phyloP scores from a whole-genome alignment of 2,329 filamentous ascomycete genomes.

The Aspergillus bombycis region DNA sequence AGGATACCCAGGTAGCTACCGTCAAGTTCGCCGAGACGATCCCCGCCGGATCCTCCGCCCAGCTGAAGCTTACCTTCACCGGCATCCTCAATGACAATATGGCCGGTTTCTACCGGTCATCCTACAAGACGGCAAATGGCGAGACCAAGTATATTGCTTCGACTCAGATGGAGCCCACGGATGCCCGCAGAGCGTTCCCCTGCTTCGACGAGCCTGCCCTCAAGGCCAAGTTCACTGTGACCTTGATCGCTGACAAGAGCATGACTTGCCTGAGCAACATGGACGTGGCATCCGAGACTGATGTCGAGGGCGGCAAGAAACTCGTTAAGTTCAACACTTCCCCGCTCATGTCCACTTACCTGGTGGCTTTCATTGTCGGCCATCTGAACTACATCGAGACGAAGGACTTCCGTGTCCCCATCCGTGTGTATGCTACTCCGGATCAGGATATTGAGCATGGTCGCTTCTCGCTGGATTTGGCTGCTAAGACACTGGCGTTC shows the following conservation, averaged over 20 bases:
- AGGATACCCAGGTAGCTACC: constrained; percentile 78
- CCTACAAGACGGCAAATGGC: constrained; percentile 82
- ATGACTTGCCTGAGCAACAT: constrained; percentile 95
- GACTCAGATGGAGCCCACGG: constrained; percentile 95
- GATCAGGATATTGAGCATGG: constrained; percentile 90
- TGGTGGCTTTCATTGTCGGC: constrained; percentile 90
- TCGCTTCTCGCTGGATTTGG: constrained; percentile 85
- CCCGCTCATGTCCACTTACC: constrained; percentile 93
- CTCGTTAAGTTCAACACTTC: constrained; percentile 90
- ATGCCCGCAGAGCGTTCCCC: constrained; percentile 88
- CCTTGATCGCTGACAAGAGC: constrained; percentile 85
- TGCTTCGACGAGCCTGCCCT: constrained; percentile 96
- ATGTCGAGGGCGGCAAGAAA: constrained; percentile 74
- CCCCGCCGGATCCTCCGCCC: constrained; percentile 74
- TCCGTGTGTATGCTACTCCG: constrained; percentile 90
- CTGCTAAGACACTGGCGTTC: constrained; percentile 85
- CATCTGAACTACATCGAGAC: constrained; percentile 94
- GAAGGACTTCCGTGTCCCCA: constrained; percentile 84
- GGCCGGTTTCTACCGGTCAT: constrained; percentile 96
- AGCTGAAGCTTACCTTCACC: constrained; percentile 75
- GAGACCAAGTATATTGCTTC: constrained; percentile 81
- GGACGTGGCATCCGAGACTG: constrained; percentile 81
- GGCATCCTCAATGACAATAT: constrained; percentile 89
- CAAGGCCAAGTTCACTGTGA: constrained; percentile 91
- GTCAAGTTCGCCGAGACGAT: constrained; percentile 76